Evolutionary conservation across 139 green algal genomes (phyloP), one percentile per base, ranked within the genome.

Genomic region (Micractinium sp.): DNA sequence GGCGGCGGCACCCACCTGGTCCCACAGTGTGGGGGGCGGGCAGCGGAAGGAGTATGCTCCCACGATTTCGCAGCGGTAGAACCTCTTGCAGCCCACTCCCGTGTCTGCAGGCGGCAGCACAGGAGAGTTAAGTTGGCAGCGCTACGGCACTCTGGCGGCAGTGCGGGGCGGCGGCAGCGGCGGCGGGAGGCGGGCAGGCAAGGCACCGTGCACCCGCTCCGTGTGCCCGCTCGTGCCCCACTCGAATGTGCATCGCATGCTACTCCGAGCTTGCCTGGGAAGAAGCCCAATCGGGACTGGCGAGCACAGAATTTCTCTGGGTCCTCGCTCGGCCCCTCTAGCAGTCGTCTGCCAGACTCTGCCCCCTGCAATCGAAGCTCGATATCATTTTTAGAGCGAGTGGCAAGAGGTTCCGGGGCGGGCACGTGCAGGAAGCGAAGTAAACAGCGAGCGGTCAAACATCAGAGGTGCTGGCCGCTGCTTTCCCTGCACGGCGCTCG

Each of bases 41-140:
- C 83, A 87, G 13, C 67, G 41, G 39, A 87, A 87, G 2, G 38
- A 81, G 39, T 33, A 69, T 39, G 83, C 29, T 4, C 83, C 83
- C 16, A 75, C 66, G 1, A 39, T n/a, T 16, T 80, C 83, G 31
- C 83, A 87, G 16, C 83, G 83, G 67, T 69, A 87, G 83, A 87
- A 87, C 9, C 66, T 25, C 38, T 79, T 87, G 67, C 83, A 87
- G 39, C 83, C 83, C 5, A 63, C 39, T 0, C 38, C 60, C 4
- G 56, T 69, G 67, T 87, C 83, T 87, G 83, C 63, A 47, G 16
- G 20, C 13, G 22, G 15, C 14, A 25, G 33, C 56, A n/a, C n/a
- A 27, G 29, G 41, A 0, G 7, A 18, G 79, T 2, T 39, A 13
- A 35, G 12, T 61, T 29, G 76, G 78, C 9, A 36, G 78, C 39